Evolutionary conservation across 768 basidiomycete species (phyloP).

Genomic region (Pulveroboletus sp.): DNA sequence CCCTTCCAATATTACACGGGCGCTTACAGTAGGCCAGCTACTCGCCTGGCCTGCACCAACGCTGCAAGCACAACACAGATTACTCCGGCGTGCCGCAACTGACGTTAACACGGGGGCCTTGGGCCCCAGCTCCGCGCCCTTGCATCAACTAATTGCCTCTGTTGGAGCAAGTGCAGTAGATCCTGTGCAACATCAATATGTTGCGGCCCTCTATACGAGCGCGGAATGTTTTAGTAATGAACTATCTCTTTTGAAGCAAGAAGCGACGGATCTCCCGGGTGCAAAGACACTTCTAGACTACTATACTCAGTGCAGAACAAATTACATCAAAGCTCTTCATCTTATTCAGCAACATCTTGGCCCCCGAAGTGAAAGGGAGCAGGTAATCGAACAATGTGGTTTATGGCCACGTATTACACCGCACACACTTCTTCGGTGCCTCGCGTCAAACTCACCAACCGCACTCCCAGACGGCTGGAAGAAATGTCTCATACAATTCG

Average conservation of each 20-base stretch:
- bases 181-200: not conserved
- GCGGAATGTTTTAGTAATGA: not conserved
- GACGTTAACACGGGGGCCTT: too few relatives aligned
- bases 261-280: not conserved
- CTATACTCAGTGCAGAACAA: not conserved
- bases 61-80: not conserved
- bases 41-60: not conserved
- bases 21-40: not conserved
- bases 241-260: not conserved
- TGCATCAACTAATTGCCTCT: not conserved
- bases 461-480: constrained; percentile 24
- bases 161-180: not conserved
- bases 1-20: not conserved
- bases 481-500: constrained; percentile 25
- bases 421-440: constrained; percentile 25
- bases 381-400: constrained; percentile 10
- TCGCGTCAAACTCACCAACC: constrained; percentile 22
- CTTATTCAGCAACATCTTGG: constrained; percentile 3
- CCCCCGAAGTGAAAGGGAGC: constrained; percentile 13
- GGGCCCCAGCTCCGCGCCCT: not conserved
- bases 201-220: not conserved
- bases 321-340: not conserved
- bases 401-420: constrained; percentile 36
- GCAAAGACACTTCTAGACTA: not conserved
- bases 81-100: not conserved